phyloP scores from a whole-genome alignment of 2,329 filamentous ascomycete genomes.

The Aspergillus persii region DNA sequence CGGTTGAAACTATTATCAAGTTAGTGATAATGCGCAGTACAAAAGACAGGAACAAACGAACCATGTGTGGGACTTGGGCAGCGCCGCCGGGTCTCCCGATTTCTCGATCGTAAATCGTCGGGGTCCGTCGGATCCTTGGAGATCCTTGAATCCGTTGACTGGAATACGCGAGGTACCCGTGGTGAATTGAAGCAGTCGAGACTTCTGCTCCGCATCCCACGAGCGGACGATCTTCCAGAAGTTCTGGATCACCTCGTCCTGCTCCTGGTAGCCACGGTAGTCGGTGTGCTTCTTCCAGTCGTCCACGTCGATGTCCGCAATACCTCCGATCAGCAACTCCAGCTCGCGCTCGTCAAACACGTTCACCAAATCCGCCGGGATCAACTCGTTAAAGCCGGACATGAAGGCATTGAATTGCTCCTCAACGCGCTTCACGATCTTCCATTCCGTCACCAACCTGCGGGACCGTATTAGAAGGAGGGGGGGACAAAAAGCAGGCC shows the following conservation, averaged over 20 bases:
- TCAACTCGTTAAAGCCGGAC: slow-evolving; percentile 94
- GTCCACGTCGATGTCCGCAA: slow-evolving; percentile 98
- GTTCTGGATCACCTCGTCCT: slow-evolving; percentile 93
- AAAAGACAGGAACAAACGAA: slow-evolving; percentile 50
- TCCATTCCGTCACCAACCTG: slow-evolving; percentile 94
- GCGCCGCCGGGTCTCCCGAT: slow-evolving; percentile 81
- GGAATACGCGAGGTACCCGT: slow-evolving; percentile 97
- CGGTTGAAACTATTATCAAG: slow-evolving; percentile 76
- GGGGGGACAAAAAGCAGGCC: too few relatives aligned
- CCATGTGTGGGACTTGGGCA: slow-evolving; percentile 98
- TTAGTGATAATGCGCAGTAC: background rate
- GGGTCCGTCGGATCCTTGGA: slow-evolving; percentile 94
- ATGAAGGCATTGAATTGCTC: slow-evolving; percentile 99
- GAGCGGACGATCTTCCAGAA: slow-evolving; percentile 96
- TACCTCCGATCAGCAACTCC: slow-evolving; percentile 94
- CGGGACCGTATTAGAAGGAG: background rate
- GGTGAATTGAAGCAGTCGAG: slow-evolving; percentile 89
- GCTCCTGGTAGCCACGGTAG: slow-evolving; percentile 97
- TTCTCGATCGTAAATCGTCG: slow-evolving; percentile 97
- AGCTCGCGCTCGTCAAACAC: slow-evolving; percentile 98
- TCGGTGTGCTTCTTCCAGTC: slow-evolving; percentile 99
- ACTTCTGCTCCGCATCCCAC: slow-evolving; percentile 99
- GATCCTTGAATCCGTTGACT: slow-evolving; percentile 98
- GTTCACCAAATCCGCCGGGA: slow-evolving; percentile 93
- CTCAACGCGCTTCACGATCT: slow-evolving; percentile 96